Conservation (phyloP, 495 filamentous ascomycete genomes). For the Aspergillus avenaceus region DNA sequence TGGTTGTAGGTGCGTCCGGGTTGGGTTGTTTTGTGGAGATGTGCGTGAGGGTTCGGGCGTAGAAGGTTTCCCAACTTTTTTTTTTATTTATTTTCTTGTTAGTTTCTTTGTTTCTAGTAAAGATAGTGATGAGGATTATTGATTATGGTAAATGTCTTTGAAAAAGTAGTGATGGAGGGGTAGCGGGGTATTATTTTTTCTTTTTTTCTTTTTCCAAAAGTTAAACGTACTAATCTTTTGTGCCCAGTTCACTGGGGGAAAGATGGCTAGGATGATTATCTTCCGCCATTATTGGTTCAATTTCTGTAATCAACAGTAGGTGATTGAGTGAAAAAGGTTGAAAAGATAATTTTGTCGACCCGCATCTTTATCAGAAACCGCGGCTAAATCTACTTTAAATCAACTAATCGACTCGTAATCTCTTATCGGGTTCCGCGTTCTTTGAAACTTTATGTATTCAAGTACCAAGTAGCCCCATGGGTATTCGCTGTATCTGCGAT, state of each 20-base stretch:
- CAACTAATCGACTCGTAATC: no score
- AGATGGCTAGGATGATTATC: slow-evolving; percentile 37
- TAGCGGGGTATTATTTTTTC: slow-evolving; percentile 21
- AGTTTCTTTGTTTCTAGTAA: no score
- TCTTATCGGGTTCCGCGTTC: no score
- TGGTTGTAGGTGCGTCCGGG: slow-evolving; percentile 1
- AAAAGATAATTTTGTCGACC: background rate
- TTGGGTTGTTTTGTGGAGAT: slow-evolving; percentile 25
- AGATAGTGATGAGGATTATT: no score
- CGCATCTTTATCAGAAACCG: background rate
- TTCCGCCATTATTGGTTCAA: slow-evolving; percentile 11
- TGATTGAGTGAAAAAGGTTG: no score
- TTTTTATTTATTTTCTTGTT: slow-evolving; percentile 3
- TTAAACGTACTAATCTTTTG: slow-evolving; percentile 54
- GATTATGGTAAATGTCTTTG: no score
- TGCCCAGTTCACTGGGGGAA: slow-evolving; percentile 49
- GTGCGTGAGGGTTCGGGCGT: slow-evolving; percentile 39
- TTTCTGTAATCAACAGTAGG: no score
- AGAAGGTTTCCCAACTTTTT: slow-evolving; percentile 44
- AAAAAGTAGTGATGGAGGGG: slow-evolving; percentile 18
- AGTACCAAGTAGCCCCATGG: slow-evolving; percentile 8
- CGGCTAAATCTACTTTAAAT: no score
- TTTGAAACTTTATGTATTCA: slow-evolving; percentile 12
- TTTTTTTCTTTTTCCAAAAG: no score
- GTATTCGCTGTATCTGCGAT: slow-evolving; percentile 13